Evolutionary conservation across 768 basidiomycete genomes (phyloP).

Genomic region (Tulasnella sp.): DNA sequence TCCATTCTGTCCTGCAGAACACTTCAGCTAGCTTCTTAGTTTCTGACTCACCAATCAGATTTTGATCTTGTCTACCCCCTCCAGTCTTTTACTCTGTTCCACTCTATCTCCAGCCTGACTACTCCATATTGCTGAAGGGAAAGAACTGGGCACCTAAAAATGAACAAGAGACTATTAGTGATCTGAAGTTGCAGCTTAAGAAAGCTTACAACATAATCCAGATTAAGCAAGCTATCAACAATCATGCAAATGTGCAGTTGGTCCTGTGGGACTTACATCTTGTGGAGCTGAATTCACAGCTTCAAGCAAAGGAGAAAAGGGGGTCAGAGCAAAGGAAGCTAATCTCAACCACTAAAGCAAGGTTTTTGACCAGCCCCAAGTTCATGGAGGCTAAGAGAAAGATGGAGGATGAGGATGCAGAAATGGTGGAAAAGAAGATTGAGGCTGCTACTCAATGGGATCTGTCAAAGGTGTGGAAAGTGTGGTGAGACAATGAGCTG

Average conservation of each 20-base stretch:
- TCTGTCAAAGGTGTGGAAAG: no score
- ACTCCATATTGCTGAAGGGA: background rate
- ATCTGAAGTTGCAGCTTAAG: background rate
- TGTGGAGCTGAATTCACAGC: background rate
- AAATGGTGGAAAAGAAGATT: background rate
- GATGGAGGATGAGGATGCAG: background rate
- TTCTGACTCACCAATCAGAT: background rate
- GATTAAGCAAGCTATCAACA: background rate
- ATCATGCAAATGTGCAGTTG: background rate
- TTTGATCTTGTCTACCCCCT: background rate
- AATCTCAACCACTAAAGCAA: background rate
- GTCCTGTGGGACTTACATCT: background rate
- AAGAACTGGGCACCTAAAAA: background rate
- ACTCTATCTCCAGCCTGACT: background rate
- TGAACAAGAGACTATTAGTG: background rate
- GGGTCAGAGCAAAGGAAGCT: background rate
- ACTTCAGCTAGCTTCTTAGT: constrained; percentile 1
- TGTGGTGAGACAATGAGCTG: no score
- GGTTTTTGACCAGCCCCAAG: background rate
- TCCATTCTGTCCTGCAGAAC: background rate
- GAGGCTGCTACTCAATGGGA: background rate
- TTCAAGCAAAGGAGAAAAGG: background rate
- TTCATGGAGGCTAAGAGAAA: background rate
- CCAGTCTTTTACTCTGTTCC: background rate
- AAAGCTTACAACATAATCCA: background rate